phyloP scores from a whole-genome alignment of 164 flowering plant genomes.

The Vitis vinifera region ASM3070453v1 NC_081809.1:5998501-5999000 shows the following conservation, averaged over 20 bases:
- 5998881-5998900: too few relatives aligned
- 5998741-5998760: not conserved
- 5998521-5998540: not conserved
- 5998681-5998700: not conserved
- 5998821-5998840: constrained; percentile 90
- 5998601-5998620: not conserved
- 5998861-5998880: not conserved
- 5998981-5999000: not conserved
- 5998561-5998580: not conserved
- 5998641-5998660: not conserved
- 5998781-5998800: constrained; percentile 53
- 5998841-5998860: constrained; percentile 42
- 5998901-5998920: too few relatives aligned
- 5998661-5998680: not conserved
- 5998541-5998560: not conserved
- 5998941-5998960: not conserved
- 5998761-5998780: not conserved
- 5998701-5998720: constrained; percentile 1
- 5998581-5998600: not conserved
- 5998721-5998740: not conserved
- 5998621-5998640: not conserved
- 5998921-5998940: too few relatives aligned
- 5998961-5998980: not conserved
- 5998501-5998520: not conserved
- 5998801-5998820: constrained; percentile 92